Conservation (phyloP, 1,139 yeast species). For the Scheffersomyces parashehatae region DNA sequence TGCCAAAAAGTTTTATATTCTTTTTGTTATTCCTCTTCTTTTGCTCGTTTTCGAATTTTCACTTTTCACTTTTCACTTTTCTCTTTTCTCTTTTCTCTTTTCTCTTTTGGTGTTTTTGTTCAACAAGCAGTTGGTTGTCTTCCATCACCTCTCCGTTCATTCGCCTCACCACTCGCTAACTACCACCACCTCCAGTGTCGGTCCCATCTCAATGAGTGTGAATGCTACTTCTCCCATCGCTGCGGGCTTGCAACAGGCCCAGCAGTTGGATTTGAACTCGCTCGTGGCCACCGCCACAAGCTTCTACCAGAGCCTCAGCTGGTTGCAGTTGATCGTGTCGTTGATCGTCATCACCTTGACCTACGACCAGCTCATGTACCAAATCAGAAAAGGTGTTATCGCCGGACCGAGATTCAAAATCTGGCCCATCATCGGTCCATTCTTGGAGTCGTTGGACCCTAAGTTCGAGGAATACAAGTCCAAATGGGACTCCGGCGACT, state of each 20-base stretch:
- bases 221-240: slow-evolving; percentile 15
- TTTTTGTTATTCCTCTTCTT: not conserved
- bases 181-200: not conserved
- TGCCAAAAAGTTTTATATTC: not conserved
- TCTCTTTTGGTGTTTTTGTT: not conserved
- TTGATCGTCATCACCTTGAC: slow-evolving; percentile 53
- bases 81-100: not conserved
- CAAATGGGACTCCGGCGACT: slow-evolving; percentile 93
- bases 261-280: slow-evolving; percentile 5
- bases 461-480: slow-evolving; percentile 90
- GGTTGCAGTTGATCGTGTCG: slow-evolving; percentile 56
- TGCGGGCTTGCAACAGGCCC: slow-evolving; percentile 9
- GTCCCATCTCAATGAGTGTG: slow-evolving; percentile 10
- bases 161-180: not conserved
- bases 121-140: not conserved
- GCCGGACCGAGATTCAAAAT: slow-evolving; percentile 86
- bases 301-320: slow-evolving; percentile 17
- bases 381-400: slow-evolving; percentile 76
- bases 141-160: not conserved
- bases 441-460: slow-evolving; percentile 92
- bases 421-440: slow-evolving; percentile 97
- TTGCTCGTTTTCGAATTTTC: not conserved
- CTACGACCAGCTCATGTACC: slow-evolving; percentile 81
- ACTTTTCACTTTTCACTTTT: not conserved
- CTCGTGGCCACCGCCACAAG: slow-evolving; percentile 4